These are phyloP conservation scores for Botryosphaeria dothidea DNA, from an alignment of 2,329 filamentous ascomycete genomes.

Conservation along the genomic window DNA sequence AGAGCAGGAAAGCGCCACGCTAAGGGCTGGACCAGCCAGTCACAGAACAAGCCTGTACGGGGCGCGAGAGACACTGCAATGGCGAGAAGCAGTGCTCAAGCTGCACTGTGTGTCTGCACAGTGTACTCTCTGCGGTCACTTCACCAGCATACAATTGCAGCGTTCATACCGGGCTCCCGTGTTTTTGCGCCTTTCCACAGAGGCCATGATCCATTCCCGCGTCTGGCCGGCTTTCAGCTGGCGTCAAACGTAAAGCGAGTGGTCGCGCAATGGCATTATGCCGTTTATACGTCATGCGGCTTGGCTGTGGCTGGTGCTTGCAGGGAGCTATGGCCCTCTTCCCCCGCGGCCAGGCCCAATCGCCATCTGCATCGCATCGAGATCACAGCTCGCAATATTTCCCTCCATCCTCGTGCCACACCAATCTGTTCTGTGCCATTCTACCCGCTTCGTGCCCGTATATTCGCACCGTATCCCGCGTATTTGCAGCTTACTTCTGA, in stretches of 20 bases:
- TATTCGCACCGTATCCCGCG: too few relatives aligned
- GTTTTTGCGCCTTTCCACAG: neutral
- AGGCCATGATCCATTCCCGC: neutral
- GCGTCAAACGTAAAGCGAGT: neutral
- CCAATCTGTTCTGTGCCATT: neutral
- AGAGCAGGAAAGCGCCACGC: neutral
- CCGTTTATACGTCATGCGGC: constrained; percentile 4
- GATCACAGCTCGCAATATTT: neutral
- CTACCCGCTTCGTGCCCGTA: neutral
- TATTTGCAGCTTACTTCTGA: too few relatives aligned
- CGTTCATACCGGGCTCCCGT: neutral
- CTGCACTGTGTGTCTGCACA: neutral
- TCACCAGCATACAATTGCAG: neutral
- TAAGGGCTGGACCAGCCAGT: neutral
- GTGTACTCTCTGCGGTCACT: neutral
- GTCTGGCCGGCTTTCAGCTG: neutral
- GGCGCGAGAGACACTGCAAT: neutral
- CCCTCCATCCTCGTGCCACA: neutral
- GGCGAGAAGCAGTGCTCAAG: neutral
- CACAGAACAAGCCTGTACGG: neutral
- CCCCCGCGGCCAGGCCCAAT: neutral
- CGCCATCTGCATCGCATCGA: constrained; percentile 5
- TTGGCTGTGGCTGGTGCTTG: constrained; percentile 2
- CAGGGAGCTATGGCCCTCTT: constrained; percentile 5
- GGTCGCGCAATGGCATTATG: constrained; percentile 7